Conservation (phyloP, 257 asterid genomes). For the Sherardia arvensis region DNA sequence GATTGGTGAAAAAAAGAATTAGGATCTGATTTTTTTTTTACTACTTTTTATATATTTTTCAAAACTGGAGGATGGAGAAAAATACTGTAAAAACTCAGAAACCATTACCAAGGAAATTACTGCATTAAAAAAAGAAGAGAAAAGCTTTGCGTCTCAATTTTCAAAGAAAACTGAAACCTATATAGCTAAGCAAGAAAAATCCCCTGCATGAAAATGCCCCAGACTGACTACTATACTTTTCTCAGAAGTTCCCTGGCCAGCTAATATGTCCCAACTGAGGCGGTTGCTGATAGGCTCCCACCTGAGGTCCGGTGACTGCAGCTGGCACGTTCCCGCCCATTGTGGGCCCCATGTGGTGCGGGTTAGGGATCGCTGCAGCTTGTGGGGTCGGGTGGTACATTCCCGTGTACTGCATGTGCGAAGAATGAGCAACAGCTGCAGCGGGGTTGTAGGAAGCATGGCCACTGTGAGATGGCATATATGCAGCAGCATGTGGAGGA, state of each 20-base stretch:
- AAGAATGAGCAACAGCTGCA: slow-evolving; percentile 70
- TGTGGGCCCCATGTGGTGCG: slow-evolving; percentile 73
- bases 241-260: slow-evolving; percentile 80
- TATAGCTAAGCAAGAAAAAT: slow-evolving; percentile 26
- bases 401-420: slow-evolving; percentile 88
- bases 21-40: no score
- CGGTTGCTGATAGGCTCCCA: slow-evolving; percentile 84
- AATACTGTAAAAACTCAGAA: neutral
- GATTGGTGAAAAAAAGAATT: no score
- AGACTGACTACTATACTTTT: slow-evolving; percentile 17
- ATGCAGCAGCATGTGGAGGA: slow-evolving; percentile 74
- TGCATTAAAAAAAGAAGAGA: slow-evolving; percentile 8
- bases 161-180: slow-evolving; percentile 33
- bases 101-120: neutral
- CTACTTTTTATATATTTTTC: no score
- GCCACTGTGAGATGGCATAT: slow-evolving; percentile 69
- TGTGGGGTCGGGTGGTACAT: slow-evolving; percentile 69
- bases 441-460: slow-evolving; percentile 64
- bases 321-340: slow-evolving; percentile 72
- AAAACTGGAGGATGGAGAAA: no score
- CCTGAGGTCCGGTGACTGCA: slow-evolving; percentile 73
- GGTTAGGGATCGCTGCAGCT: slow-evolving; percentile 55
- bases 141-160: slow-evolving; percentile 15
- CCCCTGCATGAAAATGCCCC: slow-evolving; percentile 25
- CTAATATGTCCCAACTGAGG: slow-evolving; percentile 86